Evolutionary conservation across 495 filamentous ascomycete genomes (phyloP), one percentile per base, ranked within the genome.

Genomic region (Aspergillus bertholletiae): DNA sequence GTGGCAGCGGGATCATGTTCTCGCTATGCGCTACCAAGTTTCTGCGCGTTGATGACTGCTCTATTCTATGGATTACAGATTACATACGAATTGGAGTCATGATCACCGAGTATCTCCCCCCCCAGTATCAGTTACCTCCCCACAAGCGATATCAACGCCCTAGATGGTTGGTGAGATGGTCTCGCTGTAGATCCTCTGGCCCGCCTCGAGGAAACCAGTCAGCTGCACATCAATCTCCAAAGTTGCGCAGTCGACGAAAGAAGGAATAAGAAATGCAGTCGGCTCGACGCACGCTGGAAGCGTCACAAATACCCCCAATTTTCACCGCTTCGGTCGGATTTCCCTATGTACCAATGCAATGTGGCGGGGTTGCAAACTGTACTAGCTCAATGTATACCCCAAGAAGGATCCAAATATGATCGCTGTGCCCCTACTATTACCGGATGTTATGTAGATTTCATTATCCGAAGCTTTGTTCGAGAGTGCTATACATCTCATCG

Each of bases 401-500:
- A 5, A 34, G 17, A n/a, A n/a, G 17, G 13, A 15, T n/a, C 13
- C 13, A 12, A n/a, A 15, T n/a, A 37, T 37, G 5, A 34, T 37
- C 18, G 11, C 18, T 22, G 39, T 18, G n/a, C 18, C 11, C n/a
- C 18, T 8, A 22, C 13, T 18, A 2, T 22, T 21, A 7, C 11
- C 5, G n/a, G 13, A 21, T 22, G n/a, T 22, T 18, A 12, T 8
- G 3, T 7, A 22, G 9, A 37, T 37, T 37, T 6, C 34, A 15
- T 37, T 6, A 15, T 2, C 13, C 9, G 15, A 5, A 6, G 11
- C 17, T 37, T 37, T 37, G 15, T 37, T 22, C 1, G 37, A 40
- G 17, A 40, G n/a, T n/a, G 7, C 11, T 15, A 20, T 20, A 46
- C 5, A 28, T 37, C 12, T 73, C 64, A 76, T 58, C 71, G 69